Evolutionary conservation across 1,139 yeast genomes (phyloP).

Genomic region (Scheffersomyces quercinus): DNA sequence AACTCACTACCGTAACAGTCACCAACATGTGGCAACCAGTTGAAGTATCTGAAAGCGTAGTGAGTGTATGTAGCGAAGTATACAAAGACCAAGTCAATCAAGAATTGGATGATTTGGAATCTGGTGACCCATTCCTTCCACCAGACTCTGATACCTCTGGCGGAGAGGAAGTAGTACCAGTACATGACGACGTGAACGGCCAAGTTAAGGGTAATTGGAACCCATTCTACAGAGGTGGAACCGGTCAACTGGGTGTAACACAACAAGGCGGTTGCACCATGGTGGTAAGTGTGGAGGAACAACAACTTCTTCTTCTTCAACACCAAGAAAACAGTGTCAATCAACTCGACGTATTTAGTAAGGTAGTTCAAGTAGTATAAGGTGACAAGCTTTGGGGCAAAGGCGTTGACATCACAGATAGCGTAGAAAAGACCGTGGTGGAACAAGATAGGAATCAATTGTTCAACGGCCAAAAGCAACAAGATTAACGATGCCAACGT

Average conservation of each 20-base stretch:
- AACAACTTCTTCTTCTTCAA: constrained; percentile 87
- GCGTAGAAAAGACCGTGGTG: constrained; percentile 82
- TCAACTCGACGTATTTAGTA: constrained; percentile 77
- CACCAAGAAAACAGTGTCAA: constrained; percentile 91
- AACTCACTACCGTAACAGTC: constrained; percentile 90
- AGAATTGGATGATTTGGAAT: constrained; percentile 91
- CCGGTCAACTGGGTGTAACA: constrained; percentile 96
- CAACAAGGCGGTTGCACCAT: constrained; percentile 95
- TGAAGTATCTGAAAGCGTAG: constrained; percentile 61
- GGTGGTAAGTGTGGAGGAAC: constrained; percentile 94
- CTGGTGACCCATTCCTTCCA: constrained; percentile 99
- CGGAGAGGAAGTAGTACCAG: constrained; percentile 93
- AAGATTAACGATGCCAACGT: constrained; percentile 70
- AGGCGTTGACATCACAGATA: constrained; percentile 76
- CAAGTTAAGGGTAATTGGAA: constrained; percentile 84
- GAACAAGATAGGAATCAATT: constrained; percentile 77
- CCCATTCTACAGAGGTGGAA: constrained; percentile 91
- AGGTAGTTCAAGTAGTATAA: constrained; percentile 80
- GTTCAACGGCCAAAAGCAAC: constrained; percentile 75
- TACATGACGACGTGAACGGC: constrained; percentile 97
- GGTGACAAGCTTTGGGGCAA: constrained; percentile 83
- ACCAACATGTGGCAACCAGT: constrained; percentile 74
- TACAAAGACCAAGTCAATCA: constrained; percentile 85
- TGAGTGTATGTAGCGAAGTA: constrained; percentile 90
- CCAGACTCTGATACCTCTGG: constrained; percentile 96